Evolutionary conservation across 148 eudicot genomes (phyloP), one percentile per base, ranked within the genome.

Genomic region (Spergularia marina): DNA sequence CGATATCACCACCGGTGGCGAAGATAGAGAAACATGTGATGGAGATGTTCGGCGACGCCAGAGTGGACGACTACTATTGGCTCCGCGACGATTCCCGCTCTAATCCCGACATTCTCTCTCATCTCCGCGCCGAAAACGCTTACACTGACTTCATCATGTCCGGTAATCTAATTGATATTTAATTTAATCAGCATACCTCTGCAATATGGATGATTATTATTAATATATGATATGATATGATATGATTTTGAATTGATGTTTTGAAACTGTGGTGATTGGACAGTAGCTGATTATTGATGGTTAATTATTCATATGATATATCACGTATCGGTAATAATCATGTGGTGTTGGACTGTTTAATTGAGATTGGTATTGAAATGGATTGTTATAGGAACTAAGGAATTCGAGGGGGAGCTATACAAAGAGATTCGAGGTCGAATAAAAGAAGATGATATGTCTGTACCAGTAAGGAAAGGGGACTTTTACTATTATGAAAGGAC

Each of bases 21-120:
- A 90, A 87, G 80, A 94, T 87, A 68, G 84, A 84, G 83, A 85
- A 74, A 62, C 86, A 90, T 68, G 86, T 83, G 30, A 83, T 94
- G 85, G 93, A 87, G 84, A 60, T 87, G 91, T 94, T 94, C 76
- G 93, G 93, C 21, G 98, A 94, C 73, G 83, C 87, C 1, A 87
- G 98, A 60, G 79, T 85, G 44, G 98, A 94, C 55, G 56, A 89
- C 72, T 94, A 91, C 79, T 94, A 91, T 84, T 94, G 97, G 98
- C 85, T 94, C 10, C 87, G 97, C 6, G 98, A 91, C 41, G 97
- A 94, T 78, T 85, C 97, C 61, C 88, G 96, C 54, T 79, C 95
- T 4, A 81, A 91, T 47, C 83, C 98, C 18, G 81, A 86, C 12
- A 72, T 94, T 10, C 84, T 94, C 65, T 80, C 87, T 44, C 79